Evolutionary conservation across 331 rosid species (phyloP), one percentile per base, ranked within the genome.

Genomic region (Prunus yedoensis): DNA sequence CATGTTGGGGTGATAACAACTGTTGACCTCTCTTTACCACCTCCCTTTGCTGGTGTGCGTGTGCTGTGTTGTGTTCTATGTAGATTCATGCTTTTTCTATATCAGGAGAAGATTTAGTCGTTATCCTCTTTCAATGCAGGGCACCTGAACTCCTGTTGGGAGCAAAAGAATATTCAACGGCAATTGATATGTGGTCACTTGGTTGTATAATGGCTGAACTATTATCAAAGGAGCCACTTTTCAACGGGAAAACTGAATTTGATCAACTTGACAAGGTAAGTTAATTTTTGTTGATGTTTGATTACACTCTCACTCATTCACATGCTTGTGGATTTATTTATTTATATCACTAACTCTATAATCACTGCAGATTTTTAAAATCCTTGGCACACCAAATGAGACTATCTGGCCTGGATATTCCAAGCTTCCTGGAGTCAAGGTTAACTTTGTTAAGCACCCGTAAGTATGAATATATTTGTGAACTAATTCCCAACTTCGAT

Each of bases 121-220:
- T 61, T 79, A 70, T 74, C 43, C 75, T 75, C 18, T 60, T 76
- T 67, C 73, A 35, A 73, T 60, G 83, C 82, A 89, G 98, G 96
- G 94, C 98, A 69, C 98, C 98, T 12, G 98, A 93, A 81, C 96
- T 93, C 77, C 90, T 93, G 68, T 73, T 93, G 78, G 98, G 98
- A 80, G 79, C 85, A 63, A 91, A 80, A 68, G 92, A 85, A 85
- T 93, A 93, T 82, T 91, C 98, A 57, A 93, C 98, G 38, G 91
- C 98, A 12, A 88, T 93, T n/a, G 98, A 93, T 80, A 89, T 91
- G 97, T 93, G 98, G 98, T 93, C 98, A 41, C 77, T 93, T 77
- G 98, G 98, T 70, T 93, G 98, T 80, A 93, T 93, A 78, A 93
- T 93, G 98, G 98, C 96, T 50, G 98, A 93, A 76, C 84, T 93